Conservation (phyloP, 2,329 filamentous ascomycete genomes). For the Fusarium pininemorale region DNA sequence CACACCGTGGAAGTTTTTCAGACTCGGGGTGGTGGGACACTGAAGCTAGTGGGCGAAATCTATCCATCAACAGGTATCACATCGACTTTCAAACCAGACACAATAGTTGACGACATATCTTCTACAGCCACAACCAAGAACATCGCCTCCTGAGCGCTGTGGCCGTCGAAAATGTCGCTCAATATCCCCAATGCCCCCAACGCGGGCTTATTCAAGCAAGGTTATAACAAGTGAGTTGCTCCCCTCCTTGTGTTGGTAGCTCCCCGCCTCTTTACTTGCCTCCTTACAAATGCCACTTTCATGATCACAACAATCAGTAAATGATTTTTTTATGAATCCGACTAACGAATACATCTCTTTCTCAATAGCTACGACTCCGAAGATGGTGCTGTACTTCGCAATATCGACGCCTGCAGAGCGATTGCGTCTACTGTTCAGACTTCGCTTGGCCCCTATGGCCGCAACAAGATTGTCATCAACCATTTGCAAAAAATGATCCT, state of each 20-base stretch:
- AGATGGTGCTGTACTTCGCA: conserved; percentile 97
- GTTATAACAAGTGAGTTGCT: conserved; percentile 86
- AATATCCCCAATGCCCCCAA: conserved; percentile 96
- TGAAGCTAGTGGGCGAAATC: conserved; percentile 40
- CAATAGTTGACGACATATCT: conserved; percentile 18
- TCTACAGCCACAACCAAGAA: conserved; percentile 31
- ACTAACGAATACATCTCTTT: conserved; percentile 1
- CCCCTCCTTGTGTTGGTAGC: conserved; percentile 33
- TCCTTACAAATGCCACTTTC: neutral
- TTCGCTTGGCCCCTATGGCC: conserved; percentile 93
- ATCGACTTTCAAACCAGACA: conserved; percentile 35
- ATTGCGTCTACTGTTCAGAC: conserved; percentile 97
- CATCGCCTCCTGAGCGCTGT: conserved; percentile 26
- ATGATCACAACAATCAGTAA: neutral
- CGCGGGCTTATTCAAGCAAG: conserved; percentile 91
- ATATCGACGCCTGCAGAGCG: conserved; percentile 97
- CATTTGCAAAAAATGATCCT: conserved; percentile 99
- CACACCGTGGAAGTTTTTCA: conserved; percentile 43
- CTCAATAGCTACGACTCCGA: conserved; percentile 88
- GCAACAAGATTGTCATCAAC: conserved; percentile 99
- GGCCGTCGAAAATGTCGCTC: conserved; percentile 78
- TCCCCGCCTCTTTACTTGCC: conserved; percentile 42
- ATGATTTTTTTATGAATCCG: neutral
- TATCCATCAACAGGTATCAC: conserved; percentile 31
- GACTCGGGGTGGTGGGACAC: conserved; percentile 27